These are phyloP conservation scores for Hypoxylon sp. DNA, from an alignment of 2,329 filamentous ascomycete species.

Conservation along the genomic window DNA sequence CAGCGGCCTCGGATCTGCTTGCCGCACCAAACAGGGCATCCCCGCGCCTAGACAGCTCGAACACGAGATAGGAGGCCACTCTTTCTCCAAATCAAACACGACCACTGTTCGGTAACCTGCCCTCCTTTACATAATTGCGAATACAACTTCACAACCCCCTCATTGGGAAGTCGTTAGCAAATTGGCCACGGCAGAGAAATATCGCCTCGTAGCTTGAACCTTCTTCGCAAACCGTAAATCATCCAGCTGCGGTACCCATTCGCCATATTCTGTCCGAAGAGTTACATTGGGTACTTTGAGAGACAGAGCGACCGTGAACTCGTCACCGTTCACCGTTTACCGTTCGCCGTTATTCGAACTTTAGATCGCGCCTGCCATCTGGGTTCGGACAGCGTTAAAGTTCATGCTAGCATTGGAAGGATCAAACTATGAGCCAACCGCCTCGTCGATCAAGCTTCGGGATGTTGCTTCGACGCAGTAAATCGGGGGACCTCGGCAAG, in stretches of 20 bases:
- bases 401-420: conserved; percentile 40
- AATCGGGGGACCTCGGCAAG: conserved; percentile 65
- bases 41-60: conserved; percentile 26
- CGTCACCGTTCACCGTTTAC: conserved; percentile 19
- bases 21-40: conserved; percentile 25
- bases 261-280: conserved; percentile 7
- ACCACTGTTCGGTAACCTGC: conserved; percentile 5
- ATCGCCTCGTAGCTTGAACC: conserved; percentile 32
- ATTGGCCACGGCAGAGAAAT: conserved; percentile 22
- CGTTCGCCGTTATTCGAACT: conserved; percentile 24
- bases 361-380: conserved; percentile 19
- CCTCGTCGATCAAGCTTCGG: conserved; percentile 64
- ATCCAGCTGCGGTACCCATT: conserved; percentile 20
- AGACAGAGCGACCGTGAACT: conserved; percentile 9
- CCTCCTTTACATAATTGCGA: conserved; percentile 26
- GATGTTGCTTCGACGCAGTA: conserved; percentile 66
- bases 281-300: conserved; percentile 28
- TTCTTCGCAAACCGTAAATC: conserved; percentile 27
- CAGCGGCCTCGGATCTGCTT: conserved; percentile 34
- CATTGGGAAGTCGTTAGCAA: conserved; percentile 22
- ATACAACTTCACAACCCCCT: conserved; percentile 31
- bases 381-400: conserved; percentile 31
- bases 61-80: conserved; percentile 27
- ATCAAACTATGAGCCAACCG: conserved; percentile 50
- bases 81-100: conserved; percentile 23